Percentiles rank a stretch among this genome's conserved stretches.
These are phyloP conservation scores for Fusarium goolgardi DNA, from an alignment of 2,329 filamentous ascomycete species.

Conservation along the genomic window DNA sequence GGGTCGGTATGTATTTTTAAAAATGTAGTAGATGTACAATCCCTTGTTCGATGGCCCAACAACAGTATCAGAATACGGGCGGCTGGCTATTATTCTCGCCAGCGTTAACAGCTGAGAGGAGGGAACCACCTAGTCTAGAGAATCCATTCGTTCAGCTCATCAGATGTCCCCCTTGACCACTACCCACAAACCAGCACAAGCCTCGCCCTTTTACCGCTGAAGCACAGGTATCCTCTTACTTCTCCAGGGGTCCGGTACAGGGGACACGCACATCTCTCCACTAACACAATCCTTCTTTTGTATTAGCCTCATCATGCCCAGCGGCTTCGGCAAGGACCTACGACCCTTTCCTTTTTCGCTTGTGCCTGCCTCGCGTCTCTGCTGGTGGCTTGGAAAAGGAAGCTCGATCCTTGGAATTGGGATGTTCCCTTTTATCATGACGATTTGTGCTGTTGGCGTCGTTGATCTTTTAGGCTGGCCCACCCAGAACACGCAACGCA, in stretches of 20 bases:
- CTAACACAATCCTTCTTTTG: constrained; percentile 5
- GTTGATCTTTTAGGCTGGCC: constrained; percentile 30
- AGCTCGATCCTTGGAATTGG: constrained; percentile 41
- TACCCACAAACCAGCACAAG: constrained; percentile 11
- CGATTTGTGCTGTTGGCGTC: constrained; percentile 24
- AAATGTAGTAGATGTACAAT: background rate
- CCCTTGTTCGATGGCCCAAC: background rate
- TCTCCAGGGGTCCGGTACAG: constrained; percentile 22
- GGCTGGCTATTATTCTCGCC: constrained; percentile 23
- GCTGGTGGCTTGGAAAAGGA: background rate
- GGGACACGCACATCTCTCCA: constrained; percentile 14
- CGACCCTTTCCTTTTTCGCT: constrained; percentile 21
- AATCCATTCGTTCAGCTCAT: constrained; percentile 27
- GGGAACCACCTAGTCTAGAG: background rate
- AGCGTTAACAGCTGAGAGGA: constrained; percentile 8
- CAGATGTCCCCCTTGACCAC: background rate
- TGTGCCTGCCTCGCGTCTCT: background rate
- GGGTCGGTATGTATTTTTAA: background rate
- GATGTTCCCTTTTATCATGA: constrained; percentile 42
- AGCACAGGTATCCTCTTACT: background rate
- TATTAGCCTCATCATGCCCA: background rate
- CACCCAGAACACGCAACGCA: constrained; percentile 30
- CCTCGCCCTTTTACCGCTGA: constrained; percentile 29
- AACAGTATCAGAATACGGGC: constrained; percentile 33
- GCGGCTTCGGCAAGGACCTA: constrained; percentile 16